These are phyloP conservation scores for Mycena rosella DNA, from an alignment of 768 basidiomycete species.

Conservation along the genomic window DNA sequence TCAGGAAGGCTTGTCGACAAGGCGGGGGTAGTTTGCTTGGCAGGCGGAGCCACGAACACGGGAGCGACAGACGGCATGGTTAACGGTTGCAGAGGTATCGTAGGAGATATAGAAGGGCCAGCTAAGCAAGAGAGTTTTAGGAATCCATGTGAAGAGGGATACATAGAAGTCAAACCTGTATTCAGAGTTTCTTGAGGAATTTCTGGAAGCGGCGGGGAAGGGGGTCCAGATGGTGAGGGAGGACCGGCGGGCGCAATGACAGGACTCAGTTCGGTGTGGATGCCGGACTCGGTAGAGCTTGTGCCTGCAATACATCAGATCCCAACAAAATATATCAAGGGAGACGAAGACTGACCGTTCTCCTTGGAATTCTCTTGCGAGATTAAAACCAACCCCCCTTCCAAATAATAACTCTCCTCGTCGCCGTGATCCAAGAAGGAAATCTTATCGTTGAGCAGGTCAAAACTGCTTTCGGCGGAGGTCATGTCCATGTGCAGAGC, in stretches of 20 bases:
- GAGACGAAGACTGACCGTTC: constrained; percentile 4
- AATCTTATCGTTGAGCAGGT: constrained; percentile 65
- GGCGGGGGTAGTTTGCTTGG: constrained; percentile 20
- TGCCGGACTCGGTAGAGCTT: not conserved
- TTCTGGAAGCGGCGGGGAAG: not conserved
- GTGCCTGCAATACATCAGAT: not conserved
- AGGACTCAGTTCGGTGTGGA: not conserved
- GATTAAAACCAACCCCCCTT: constrained; percentile 10
- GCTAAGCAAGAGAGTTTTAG: not conserved
- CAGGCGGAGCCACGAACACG: constrained; percentile 28
- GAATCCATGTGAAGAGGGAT: not conserved
- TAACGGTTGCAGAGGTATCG: constrained; percentile 6
- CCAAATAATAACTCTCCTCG: constrained; percentile 57
- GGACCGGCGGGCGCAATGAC: not conserved
- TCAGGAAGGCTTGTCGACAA: constrained; percentile 33
- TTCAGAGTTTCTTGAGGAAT: not conserved
- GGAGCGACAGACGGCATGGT: constrained; percentile 22
- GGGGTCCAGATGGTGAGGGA: not conserved
- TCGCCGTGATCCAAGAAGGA: constrained; percentile 58
- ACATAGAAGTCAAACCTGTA: constrained; percentile 18
- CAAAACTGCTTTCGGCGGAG: constrained; percentile 61
- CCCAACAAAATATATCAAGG: too few species aligned
- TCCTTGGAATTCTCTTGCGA: constrained; percentile 3
- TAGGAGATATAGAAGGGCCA: constrained; percentile 5
- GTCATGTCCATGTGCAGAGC: constrained; percentile 60